Conservation (phyloP, 352 stramenopile species). For the Globisporangium polare region DNA sequence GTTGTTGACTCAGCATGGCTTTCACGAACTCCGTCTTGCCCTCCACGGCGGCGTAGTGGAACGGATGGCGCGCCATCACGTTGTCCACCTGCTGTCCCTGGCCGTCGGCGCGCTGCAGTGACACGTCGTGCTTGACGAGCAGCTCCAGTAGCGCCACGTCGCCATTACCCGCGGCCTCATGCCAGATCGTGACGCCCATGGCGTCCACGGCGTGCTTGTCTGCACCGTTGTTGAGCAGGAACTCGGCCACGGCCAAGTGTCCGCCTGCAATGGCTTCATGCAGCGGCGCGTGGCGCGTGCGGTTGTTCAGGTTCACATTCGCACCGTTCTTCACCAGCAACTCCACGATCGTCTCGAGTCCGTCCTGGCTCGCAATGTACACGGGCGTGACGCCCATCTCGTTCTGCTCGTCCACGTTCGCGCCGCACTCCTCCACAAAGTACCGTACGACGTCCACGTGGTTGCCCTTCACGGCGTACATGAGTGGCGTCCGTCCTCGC, state of each 20-base stretch:
- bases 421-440: constrained; percentile 38
- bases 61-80: constrained; percentile 75
- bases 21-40: constrained; percentile 52
- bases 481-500: constrained; percentile 62
- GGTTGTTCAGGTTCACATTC: constrained; percentile 58
- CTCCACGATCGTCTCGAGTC: constrained; percentile 38
- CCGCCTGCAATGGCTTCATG: constrained; percentile 67
- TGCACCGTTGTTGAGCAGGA: constrained; percentile 54
- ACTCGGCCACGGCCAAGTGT: constrained; percentile 35
- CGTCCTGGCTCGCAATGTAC: constrained; percentile 62
- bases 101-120: constrained; percentile 28
- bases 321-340: constrained; percentile 44
- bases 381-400: constrained; percentile 76
- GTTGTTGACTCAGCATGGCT: constrained; percentile 41
- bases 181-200: constrained; percentile 80
- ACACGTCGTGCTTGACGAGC: constrained; percentile 47
- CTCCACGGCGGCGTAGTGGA: constrained; percentile 79
- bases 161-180: constrained; percentile 67
- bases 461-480: constrained; percentile 71
- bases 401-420: constrained; percentile 72
- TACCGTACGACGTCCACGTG: constrained; percentile 45
- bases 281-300: constrained; percentile 57
- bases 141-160: constrained; percentile 55
- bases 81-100: constrained; percentile 52
- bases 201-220: constrained; percentile 64